Percentiles rank a stretch among this genome's conserved stretches.
Evolutionary conservation across 179 eudicot genomes (phyloP).

Genomic region (Nepenthes alata): DNA sequence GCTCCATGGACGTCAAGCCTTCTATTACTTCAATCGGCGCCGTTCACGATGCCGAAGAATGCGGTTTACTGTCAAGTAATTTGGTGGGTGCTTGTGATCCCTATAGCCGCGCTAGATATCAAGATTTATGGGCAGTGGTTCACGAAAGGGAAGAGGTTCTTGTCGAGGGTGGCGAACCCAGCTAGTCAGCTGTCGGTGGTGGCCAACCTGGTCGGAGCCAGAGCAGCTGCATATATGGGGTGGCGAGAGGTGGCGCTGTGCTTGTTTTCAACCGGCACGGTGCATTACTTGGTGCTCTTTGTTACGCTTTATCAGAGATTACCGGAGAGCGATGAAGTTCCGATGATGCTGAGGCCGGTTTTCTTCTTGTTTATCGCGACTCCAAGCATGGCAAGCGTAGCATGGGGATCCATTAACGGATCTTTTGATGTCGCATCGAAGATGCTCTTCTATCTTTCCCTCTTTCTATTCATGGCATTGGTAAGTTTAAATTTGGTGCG

Average conservation of each 20-base stretch:
- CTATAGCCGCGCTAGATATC: slow-evolving; percentile 30
- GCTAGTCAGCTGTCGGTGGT: slow-evolving; percentile 33
- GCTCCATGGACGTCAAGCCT: slow-evolving; percentile 50
- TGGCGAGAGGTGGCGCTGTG: slow-evolving; percentile 36
- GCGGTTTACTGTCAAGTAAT: neutral
- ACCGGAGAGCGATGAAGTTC: slow-evolving; percentile 23
- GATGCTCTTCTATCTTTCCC: slow-evolving; percentile 38
- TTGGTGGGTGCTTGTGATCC: slow-evolving; percentile 23
- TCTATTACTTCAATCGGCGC: slow-evolving; percentile 37
- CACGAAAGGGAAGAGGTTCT: slow-evolving; percentile 31
- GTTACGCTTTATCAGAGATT: slow-evolving; percentile 49
- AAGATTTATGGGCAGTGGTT: slow-evolving; percentile 51
- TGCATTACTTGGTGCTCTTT: slow-evolving; percentile 53
- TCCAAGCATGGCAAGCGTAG: slow-evolving; percentile 47
- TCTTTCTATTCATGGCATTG: slow-evolving; percentile 34
- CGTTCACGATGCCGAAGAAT: slow-evolving; percentile 8
- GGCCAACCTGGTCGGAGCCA: slow-evolving; percentile 40
- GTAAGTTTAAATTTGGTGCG: slow-evolving; percentile 11
- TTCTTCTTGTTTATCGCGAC: slow-evolving; percentile 44
- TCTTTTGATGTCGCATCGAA: slow-evolving; percentile 24
- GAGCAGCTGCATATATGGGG: slow-evolving; percentile 37
- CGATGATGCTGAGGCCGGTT: slow-evolving; percentile 30
- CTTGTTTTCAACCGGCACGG: slow-evolving; percentile 46
- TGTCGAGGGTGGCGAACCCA: slow-evolving; percentile 42
- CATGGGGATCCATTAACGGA: slow-evolving; percentile 34